Evolutionary conservation across 164 flowering plant genomes (phyloP).

Genomic region (Cinnamomum micranthum): DNA sequence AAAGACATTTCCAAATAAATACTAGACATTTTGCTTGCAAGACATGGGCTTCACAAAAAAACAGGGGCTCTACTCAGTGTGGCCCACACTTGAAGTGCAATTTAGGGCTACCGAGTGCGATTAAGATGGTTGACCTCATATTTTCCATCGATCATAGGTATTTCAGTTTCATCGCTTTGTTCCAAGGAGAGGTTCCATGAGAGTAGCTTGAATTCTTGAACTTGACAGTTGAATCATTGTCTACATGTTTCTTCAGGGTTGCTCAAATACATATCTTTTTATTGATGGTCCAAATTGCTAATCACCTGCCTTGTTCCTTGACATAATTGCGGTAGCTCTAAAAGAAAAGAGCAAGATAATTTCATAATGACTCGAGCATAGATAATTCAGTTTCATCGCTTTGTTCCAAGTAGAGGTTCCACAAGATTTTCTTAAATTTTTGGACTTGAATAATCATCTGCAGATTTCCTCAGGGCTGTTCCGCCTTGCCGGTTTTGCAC

Average conservation of each 20-base stretch:
- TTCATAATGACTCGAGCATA: background rate
- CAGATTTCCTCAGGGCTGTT: slow-evolving; percentile 8
- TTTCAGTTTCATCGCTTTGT: background rate
- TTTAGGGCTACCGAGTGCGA: too few relatives aligned
- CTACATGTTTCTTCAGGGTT: too few relatives aligned
- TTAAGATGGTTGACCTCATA: too few relatives aligned
- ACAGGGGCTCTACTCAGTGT: too few relatives aligned
- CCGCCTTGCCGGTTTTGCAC: slow-evolving; percentile 14
- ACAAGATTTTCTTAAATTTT: slow-evolving; percentile 9
- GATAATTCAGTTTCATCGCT: slow-evolving; percentile 2
- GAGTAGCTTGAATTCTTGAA: too few relatives aligned
- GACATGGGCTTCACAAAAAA: too few relatives aligned
- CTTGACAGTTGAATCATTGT: too few relatives aligned
- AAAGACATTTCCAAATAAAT: too few relatives aligned
- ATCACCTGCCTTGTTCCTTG: background rate
- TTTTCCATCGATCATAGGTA: too few relatives aligned
- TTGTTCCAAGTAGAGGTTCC: slow-evolving; percentile 17
- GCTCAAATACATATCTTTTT: background rate
- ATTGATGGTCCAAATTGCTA: slow-evolving; percentile 4
- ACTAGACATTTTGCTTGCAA: too few relatives aligned
- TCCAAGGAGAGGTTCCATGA: slow-evolving; percentile 8
- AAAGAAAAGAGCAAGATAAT: background rate
- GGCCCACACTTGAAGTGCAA: too few relatives aligned
- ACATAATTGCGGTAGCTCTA: background rate
- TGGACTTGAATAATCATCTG: slow-evolving; percentile 13